Evolutionary conservation across 192 early-diverging fungal species (phyloP), one percentile per base, ranked within the genome.

Genomic region (Coemansia sp.): DNA sequence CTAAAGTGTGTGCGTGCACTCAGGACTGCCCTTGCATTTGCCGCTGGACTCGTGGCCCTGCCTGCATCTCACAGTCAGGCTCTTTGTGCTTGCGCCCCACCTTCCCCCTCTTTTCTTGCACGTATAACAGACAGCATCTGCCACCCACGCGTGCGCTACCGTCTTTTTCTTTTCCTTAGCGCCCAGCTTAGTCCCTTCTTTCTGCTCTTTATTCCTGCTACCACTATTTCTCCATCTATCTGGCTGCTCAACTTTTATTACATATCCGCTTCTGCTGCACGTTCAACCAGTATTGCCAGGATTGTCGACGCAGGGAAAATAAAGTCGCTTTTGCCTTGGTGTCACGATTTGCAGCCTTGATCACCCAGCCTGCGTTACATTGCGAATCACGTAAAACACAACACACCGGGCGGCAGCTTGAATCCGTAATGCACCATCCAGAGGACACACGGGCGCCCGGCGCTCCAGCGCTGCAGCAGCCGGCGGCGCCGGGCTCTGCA

Each of bases 11-110:
- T 55, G 38, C 51, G 19, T 24, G 43, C 66, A 62, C 61, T 62
- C 54, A 56, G 54, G 43, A 64, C 63, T 56, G 69, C 69, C 69
- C 69, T 71, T 67, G 66, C 58, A 63, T 68, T 60, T 61, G 58
- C 57, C 55, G 17, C 22, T 25, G 43, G 52, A 61, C 72, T 60
- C 66, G 72, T 69, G 72, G 66, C 62, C 48, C 43, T 62, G 58
- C 66, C 55, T 69, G 72, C 65, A 73, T 73, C 54, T 32, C 70
- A 60, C 65, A 66, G 60, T 67, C 54, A 47, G 25, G 22, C 11
- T 49, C 56, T 47, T 58, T 69, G 60, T 58, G 48, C 53, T 47
- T 7, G 51, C 41, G 15, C 39, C 21, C 14, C 58, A 21, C 35
- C 29, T 22, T 38, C 24, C 52, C 51, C 29, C 50, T 52, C 32